Evolutionary conservation across 2,329 filamentous ascomycete genomes (phyloP).

Genomic region (Neopestalotiopsis sp.): DNA sequence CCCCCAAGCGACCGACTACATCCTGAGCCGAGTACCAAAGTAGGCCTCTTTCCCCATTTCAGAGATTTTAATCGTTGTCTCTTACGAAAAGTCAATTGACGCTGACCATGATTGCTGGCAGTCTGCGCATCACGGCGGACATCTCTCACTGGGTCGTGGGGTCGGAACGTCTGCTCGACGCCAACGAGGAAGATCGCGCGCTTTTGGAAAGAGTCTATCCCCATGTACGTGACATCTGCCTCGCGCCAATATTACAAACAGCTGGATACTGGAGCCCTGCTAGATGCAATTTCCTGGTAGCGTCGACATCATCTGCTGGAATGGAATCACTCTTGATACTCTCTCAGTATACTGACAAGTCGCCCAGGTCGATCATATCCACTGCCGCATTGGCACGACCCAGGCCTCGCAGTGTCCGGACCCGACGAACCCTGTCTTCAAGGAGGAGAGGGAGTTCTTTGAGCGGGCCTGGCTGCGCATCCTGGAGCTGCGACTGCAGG

Average conservation of each 20-base stretch:
- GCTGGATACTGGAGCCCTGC: neutral
- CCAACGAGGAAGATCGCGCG: conserved; percentile 26
- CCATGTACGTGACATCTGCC: conserved; percentile 30
- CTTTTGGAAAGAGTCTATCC: conserved; percentile 33
- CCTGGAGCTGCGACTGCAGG: conserved; percentile 20
- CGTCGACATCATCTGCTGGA: too few species aligned
- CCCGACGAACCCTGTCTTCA: conserved; percentile 36
- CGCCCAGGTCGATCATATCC: conserved; percentile 39
- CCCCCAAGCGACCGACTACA: conserved; percentile 34
- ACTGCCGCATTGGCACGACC: conserved; percentile 41
- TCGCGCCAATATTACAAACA: neutral
- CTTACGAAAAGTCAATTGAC: neutral
- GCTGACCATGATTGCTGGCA: neutral
- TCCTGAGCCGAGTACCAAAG: conserved; percentile 37
- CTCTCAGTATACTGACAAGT: neutral
- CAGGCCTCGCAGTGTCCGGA: conserved; percentile 43
- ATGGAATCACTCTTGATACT: neutral
- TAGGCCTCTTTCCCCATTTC: conserved; percentile 20
- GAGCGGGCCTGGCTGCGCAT: conserved; percentile 33
- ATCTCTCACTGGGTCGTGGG: conserved; percentile 34
- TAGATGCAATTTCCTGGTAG: neutral
- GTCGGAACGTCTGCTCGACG: conserved; percentile 28
- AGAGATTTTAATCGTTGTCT: too few species aligned
- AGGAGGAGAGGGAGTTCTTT: conserved; percentile 37
- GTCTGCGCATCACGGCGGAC: conserved; percentile 32